Evolutionary conservation across 768 basidiomycete species (phyloP), one percentile per base, ranked within the genome.

Genomic region (Rhizopogon vulgaris): DNA sequence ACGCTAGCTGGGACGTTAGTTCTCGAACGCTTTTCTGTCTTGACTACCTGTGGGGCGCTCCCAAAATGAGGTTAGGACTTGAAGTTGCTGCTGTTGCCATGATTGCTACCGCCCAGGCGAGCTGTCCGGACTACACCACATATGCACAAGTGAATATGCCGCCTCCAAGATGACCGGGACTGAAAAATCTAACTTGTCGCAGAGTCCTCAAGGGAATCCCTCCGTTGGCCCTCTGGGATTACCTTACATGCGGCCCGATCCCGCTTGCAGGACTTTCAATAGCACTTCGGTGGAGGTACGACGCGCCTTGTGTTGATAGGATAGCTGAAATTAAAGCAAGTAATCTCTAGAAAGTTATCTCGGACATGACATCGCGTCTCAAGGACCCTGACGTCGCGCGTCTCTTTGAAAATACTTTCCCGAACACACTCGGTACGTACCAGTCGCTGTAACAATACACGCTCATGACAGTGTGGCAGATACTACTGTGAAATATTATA

Each of bases 391-490:
- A 90, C 59, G 57, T 90, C 48, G 88, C 87, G 11, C 78, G 85
- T 46, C 63, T 90, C 18, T 90, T 90, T 57, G 87, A 89, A 65
- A 90, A 90, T 55, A 84, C 87, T 1, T 88, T 89, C 61, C 88
- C 88, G 3, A 88, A 88, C 58, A 90, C 88, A 0, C 76, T 90
- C 41, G 87, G 86, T 86, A 57, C 53, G 73, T 62, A 28, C 8
- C 30, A 22, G 25, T 39, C 18, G 18, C 3, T 9, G 6, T 14
- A 3, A 27, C 28, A 24, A 25, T 22, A 37, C 28, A 24, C 50
- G 22, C 48, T 47, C 24, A 15, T 43, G 15, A 38, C 46, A 49
- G 32, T 32, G 25, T 30, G 34, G 17, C 53, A 87, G 88, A 90
- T 60, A 90, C 87, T 3, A 89, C 88, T 7, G 83, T 91, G 52